Base-by-base conservation (phyloP, 1,139 yeast genomes). In the Arxiozyma slooffiae region DNA sequence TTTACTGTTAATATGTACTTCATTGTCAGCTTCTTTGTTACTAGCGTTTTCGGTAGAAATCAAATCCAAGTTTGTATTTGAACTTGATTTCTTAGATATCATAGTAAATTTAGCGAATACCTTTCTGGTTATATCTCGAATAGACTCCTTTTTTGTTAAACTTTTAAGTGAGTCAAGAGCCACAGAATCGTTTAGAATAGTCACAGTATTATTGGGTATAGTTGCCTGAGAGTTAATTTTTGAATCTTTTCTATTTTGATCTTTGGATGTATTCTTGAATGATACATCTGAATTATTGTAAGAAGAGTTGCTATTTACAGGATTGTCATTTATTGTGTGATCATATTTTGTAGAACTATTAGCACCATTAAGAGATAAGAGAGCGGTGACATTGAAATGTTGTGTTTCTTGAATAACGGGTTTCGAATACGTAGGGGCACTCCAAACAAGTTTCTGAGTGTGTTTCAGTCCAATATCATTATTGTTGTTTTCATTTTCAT, bases 111-210 rank as follows among this genome's bases (percentile, higher is more conserved):
- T 60, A 6, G 55, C 57, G 2, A 63, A 54, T 6, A 65, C 46
- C 40, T 53, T 53, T 24, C 55, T 56, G 11, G 62, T 59, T 21
- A 63, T 53, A 39, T 58, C 61, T 41, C 52, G 55, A 11, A 60
- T 52, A 4, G 60, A 54, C 20, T 49, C 53, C 36, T 57, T 58
- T 40, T 56, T 59, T 2, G 57, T 56, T 1, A 63, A 53, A 7
- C 57, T 63, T 47, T 59, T 65, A 14, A 66, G 50, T 6, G 67
- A 58, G 44, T 59, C 56, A 7, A 65, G 51, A 0, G 68, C 68
- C 23, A 55, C 48, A 9, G 66, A 62, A n/a, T 48, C 48, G n/a
- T 41, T 50, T 4, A 14, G 23, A 5, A 11, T 38, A 22, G 37
- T 38, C 14, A 24, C 16, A 9, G 18, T 34, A 7, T 14, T 34